A percentile compares a stretch with the other conserved stretches of the same genome.
These are phyloP conservation scores for Sistotremastrum niveocremeum DNA, from an alignment of 768 basidiomycete species.

Conservation along the genomic window DNA sequence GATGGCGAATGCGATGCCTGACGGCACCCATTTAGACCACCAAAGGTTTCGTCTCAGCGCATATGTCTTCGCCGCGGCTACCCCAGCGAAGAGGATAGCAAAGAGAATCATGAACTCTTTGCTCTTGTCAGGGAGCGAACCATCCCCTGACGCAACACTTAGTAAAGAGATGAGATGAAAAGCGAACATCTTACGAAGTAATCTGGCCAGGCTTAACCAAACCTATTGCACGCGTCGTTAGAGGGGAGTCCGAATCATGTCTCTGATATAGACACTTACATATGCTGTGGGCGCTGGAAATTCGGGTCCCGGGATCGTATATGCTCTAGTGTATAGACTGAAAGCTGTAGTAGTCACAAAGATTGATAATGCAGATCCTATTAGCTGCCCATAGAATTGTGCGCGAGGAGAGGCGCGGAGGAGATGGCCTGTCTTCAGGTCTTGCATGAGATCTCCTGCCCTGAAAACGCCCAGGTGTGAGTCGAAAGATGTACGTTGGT, in stretches of 20 bases:
- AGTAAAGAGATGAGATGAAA: constrained; percentile 9
- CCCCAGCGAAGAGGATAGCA: constrained; percentile 51
- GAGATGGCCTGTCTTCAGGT: constrained; percentile 94
- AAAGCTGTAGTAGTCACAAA: constrained; percentile 82
- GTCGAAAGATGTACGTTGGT: neutral
- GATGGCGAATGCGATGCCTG: constrained; percentile 89
- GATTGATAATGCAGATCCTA: constrained; percentile 81
- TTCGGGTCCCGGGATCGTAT: constrained; percentile 83
- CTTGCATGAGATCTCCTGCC: constrained; percentile 97
- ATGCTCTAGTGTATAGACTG: constrained; percentile 74
- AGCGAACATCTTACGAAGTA: constrained; percentile 43
- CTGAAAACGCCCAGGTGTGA: constrained; percentile 22
- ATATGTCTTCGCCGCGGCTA: constrained; percentile 56
- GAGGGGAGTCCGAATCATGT: no score
- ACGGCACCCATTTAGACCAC: constrained; percentile 73
- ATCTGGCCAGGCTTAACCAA: constrained; percentile 69
- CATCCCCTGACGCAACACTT: constrained; percentile 46
- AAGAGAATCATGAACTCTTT: constrained; percentile 68
- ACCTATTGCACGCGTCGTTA: constrained; percentile 22
- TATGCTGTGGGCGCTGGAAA: constrained; percentile 94
- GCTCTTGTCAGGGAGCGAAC: constrained; percentile 66
- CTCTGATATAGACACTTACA: neutral
- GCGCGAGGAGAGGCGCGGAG: constrained; percentile 82
- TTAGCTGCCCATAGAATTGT: constrained; percentile 88
- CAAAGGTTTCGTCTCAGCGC: constrained; percentile 32